Evolutionary conservation across 1,139 yeast genomes (phyloP), one percentile per base, ranked within the genome.

Genomic region (Magnusiomyces paraingens): DNA sequence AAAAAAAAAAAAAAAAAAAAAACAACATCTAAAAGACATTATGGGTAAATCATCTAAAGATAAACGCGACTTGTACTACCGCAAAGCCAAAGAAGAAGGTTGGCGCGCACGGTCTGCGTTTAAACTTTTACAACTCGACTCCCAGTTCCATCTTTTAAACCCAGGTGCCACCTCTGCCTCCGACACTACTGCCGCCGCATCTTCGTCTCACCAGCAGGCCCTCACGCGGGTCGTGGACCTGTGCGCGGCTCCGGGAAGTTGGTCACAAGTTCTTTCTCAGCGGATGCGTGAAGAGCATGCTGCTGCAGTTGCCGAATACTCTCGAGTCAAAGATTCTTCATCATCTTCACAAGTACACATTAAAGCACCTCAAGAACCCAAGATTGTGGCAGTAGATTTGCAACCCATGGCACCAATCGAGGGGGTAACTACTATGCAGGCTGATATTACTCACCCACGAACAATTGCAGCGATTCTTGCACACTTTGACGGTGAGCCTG

Each of bases 161-260:
- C 32, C 32, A 5, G 32, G 32, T 5, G 32, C 32, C n/a, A n/a
- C n/a, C n/a, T n/a, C n/a, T n/a, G n/a, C n/a, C n/a, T n/a, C n/a
- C 4, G 32, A 5, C 8, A 26, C 32, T 4, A 26, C 32, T 5
- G 8, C 4, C 32, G 32, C 4, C 32, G 32, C 8, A 26, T 8
- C 32, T 5, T 26, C 32, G 32, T 4, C 32, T 6, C 14, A 22
- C 32, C 32, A 29, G 14, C 35, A 46, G 26, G 86, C 82, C 39
- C 81, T 89, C 41, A 76, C 76, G 47, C 74, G 96, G 61, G 99
- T 93, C 5, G 99, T 93, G 10, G 99, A 93, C 71, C 76, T 93
- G 44, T 93, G 99, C 76, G 99, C 99, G 18, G 99, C 99, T 3
- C 99, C 99, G 0, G 99, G 99, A 1, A 89, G 97, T 3, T 93